Evolutionary conservation across 2,329 filamentous ascomycete species (phyloP).

Genomic region (Ceratocystis colombiana): DNA sequence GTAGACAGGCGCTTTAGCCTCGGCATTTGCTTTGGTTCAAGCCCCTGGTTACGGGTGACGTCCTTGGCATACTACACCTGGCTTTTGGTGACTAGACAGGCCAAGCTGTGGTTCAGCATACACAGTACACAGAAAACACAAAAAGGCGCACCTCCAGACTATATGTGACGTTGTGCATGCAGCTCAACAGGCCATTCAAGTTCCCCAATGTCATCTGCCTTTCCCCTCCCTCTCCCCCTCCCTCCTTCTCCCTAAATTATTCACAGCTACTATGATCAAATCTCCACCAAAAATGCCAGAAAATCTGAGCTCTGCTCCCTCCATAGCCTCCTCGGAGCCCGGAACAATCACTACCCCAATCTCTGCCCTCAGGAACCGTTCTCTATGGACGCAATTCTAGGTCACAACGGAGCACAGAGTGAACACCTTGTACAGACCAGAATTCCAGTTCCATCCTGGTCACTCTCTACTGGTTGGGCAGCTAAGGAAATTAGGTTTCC

Average conservation of each 20-base stretch:
- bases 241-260: too few species aligned
- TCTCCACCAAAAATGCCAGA: background rate
- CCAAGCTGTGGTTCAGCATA: conserved; percentile 2
- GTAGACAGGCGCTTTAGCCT: background rate
- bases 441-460: background rate
- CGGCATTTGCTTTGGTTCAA: background rate
- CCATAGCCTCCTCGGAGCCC: background rate
- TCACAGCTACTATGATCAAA: background rate
- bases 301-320: background rate
- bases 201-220: too few species aligned
- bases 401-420: background rate
- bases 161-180: conserved; percentile 6
- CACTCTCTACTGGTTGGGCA: background rate
- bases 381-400: background rate
- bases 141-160: background rate
- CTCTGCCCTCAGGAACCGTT: background rate
- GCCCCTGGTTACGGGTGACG: background rate
- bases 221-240: too few species aligned
- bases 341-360: background rate
- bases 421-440: background rate
- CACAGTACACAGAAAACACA: background rate
- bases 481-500: background rate
- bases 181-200: background rate
- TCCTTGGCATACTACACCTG: background rate
- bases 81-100: background rate